phyloP scores from a whole-genome alignment of 2,329 filamentous ascomycete genomes.

The Seiridium unicorne region DNA sequence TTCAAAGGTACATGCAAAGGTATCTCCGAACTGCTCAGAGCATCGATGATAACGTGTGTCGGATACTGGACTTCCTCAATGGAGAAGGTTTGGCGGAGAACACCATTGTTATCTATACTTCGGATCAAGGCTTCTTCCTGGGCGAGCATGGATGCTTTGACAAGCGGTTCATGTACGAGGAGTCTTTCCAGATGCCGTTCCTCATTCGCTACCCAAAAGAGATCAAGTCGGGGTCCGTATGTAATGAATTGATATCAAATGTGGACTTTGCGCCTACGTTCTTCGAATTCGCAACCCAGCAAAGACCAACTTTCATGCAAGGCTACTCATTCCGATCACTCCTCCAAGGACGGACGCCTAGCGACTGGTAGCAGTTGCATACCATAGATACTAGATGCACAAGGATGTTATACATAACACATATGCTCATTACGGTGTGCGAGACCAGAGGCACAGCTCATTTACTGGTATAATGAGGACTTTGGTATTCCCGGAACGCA shows the following conservation, averaged over 20 bases:
- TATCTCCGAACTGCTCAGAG: slow-evolving; percentile 51
- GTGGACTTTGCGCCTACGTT: slow-evolving; percentile 54
- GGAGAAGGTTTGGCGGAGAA: slow-evolving; percentile 37
- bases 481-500: slow-evolving; percentile 43
- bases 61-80: slow-evolving; percentile 45
- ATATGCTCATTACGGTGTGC: slow-evolving; percentile 50
- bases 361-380: slow-evolving; percentile 50
- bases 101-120: slow-evolving; percentile 52
- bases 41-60: slow-evolving; percentile 51
- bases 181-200: slow-evolving; percentile 56
- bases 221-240: slow-evolving; percentile 36
- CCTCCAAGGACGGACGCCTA: slow-evolving; percentile 31
- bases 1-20: slow-evolving; percentile 54
- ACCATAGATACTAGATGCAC: slow-evolving; percentile 58
- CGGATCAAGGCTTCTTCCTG: slow-evolving; percentile 55
- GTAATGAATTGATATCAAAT: slow-evolving; percentile 49
- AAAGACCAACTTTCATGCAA: slow-evolving; percentile 49
- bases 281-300: slow-evolving; percentile 41
- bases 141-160: slow-evolving; percentile 59
- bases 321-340: slow-evolving; percentile 38
- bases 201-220: slow-evolving; percentile 42
- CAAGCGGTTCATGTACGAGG: slow-evolving; percentile 58
- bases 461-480: slow-evolving; percentile 55
- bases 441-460: slow-evolving; percentile 51
- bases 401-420: slow-evolving; percentile 47